Base-by-base conservation (phyloP, 2,329 filamentous ascomycete genomes). In the Nigrograna mackinnonii region DNA sequence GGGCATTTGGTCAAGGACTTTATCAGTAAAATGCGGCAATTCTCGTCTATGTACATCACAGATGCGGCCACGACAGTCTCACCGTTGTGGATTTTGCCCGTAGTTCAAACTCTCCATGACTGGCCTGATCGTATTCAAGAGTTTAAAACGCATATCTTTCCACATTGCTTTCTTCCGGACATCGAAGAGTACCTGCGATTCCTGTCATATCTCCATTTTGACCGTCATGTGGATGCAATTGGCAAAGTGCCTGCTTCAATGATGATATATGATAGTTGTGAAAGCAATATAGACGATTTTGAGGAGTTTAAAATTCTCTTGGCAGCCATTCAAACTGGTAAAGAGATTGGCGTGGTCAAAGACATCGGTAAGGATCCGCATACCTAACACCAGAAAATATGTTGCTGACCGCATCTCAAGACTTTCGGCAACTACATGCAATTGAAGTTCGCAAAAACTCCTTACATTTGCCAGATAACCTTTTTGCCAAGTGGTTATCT, bases 391-490 rank as follows among this genome's bases (percentile, higher is more conserved):
- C n/a, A n/a, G n/a, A n/a, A n/a, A n/a, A n/a, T n/a, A n/a, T n/a
- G n/a, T n/a, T n/a, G n/a, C n/a, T n/a, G n/a, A n/a, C n/a, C n/a
- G n/a, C n/a, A n/a, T 33, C 12, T 6, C 19, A 28, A 66, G 64
- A 67, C 35, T 52, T 56, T 40, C 49, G 52, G 21, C n/a, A 48
- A 14, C 47, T 44, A 31, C 50, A 49, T 12, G 47, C 30, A 4
- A 55, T 71, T 13, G 48, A 60, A 14, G 44, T 68, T 18, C 45
- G 53, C 13, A 44, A 54, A 22, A 52, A 57, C 34, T 43, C 49
- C 77, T 81, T 68, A 75, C 75, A 31, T 82, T 82, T 55, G 73
- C 82, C 55, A 75, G 83, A 73, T 21, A 47, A 48, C 12, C 51
- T 67, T 2, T 67, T 74, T 14, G 62, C 59, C n/a, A 43, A 45